A percentile compares a stretch with the other conserved stretches of the same genome.
Conservation (phyloP, 768 basidiomycete species). For the Boletus rubroflammeus region DNA sequence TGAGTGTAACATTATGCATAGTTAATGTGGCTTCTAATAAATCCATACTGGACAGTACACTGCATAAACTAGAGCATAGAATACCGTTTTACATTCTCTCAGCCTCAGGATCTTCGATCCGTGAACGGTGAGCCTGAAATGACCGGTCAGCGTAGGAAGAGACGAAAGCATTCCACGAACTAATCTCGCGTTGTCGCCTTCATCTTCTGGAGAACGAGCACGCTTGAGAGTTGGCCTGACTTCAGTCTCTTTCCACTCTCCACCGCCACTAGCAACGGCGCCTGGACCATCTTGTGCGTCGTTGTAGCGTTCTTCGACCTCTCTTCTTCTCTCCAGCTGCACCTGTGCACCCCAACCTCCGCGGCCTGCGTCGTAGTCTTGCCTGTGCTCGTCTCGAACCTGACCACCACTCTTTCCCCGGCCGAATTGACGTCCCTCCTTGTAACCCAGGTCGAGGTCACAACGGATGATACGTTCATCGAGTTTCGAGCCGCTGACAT, state of each 20-base stretch:
- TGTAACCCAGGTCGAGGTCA: constrained; percentile 95
- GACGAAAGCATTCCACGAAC: constrained; percentile 37
- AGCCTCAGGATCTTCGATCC: constrained; percentile 60
- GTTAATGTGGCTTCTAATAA: constrained; percentile 14
- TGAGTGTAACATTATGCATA: constrained; percentile 10
- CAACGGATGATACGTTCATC: constrained; percentile 98
- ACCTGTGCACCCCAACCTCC: constrained; percentile 94
- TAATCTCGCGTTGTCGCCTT: constrained; percentile 54
- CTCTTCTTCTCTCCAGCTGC: constrained; percentile 72
- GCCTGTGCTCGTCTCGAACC: constrained; percentile 92
- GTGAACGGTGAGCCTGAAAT: constrained; percentile 53
- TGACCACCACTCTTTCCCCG: constrained; percentile 97
- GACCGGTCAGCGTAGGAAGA: constrained; percentile 5
- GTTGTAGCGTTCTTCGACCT: constrained; percentile 83
- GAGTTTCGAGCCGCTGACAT: constrained; percentile 96
- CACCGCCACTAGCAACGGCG: constrained; percentile 80
- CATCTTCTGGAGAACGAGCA: constrained; percentile 75
- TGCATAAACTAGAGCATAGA: constrained; percentile 26
- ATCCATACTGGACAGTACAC: constrained; percentile 8
- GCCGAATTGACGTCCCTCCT: constrained; percentile 95
- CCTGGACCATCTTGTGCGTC: constrained; percentile 78
- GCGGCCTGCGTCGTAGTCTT: constrained; percentile 95
- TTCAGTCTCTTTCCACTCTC: constrained; percentile 76
- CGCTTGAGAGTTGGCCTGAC: constrained; percentile 53
- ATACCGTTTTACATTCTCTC: constrained; percentile 58